Conservation (phyloP, 495 filamentous ascomycete genomes). For the Aspergillus sparsus region DNA sequence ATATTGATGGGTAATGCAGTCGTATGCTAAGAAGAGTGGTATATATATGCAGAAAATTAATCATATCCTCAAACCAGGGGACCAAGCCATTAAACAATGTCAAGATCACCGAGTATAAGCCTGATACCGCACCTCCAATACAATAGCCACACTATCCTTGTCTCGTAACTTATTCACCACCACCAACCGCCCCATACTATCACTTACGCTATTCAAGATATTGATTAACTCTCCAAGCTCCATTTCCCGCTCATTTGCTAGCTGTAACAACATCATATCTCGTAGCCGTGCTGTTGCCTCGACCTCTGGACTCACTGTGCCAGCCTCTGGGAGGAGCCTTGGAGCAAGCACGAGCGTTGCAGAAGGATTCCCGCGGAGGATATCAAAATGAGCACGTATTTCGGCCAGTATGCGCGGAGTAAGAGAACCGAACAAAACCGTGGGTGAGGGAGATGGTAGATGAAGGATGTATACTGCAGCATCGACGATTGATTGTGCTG, state of each 20-base stretch:
- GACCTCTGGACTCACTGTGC: conserved; percentile 20
- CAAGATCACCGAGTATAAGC: conserved; percentile 18
- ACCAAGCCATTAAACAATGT: not conserved
- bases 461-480: conserved; percentile 38
- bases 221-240: conserved; percentile 25
- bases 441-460: conserved; percentile 24
- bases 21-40: no score
- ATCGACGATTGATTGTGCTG: conserved; percentile 29
- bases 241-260: conserved; percentile 32
- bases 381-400: conserved; percentile 22
- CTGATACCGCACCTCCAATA: conserved; percentile 30
- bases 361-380: conserved; percentile 23
- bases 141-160: conserved; percentile 15
- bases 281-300: conserved; percentile 29
- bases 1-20: no score
- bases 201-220: conserved; percentile 27
- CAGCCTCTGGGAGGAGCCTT: conserved; percentile 25
- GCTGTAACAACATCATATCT: conserved; percentile 30
- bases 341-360: conserved; percentile 25
- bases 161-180: conserved; percentile 34
- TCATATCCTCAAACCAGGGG: not conserved
- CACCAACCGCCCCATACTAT: conserved; percentile 31
- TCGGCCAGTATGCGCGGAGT: conserved; percentile 22
- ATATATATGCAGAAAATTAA: no score
- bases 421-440: conserved; percentile 10